Percentiles rank a stretch among this genome's conserved stretches.
phyloP scores from a whole-genome alignment of 2,329 filamentous ascomycete species.

The Beauveria sp. region DNA sequence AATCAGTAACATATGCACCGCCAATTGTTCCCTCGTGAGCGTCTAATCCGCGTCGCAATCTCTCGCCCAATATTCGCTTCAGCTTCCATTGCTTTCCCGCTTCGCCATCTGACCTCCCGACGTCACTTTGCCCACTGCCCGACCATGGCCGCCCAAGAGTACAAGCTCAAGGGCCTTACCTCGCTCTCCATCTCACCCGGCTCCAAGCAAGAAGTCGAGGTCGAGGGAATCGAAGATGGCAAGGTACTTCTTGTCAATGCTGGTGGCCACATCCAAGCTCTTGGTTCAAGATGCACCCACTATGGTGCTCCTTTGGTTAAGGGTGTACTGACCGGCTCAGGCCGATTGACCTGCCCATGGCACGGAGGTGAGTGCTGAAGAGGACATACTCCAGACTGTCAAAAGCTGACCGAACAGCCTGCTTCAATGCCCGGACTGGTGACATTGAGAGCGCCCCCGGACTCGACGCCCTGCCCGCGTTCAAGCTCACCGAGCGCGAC shows the following conservation, averaged over 20 bases:
- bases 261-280: constrained; percentile 66
- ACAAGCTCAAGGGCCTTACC: constrained; percentile 67
- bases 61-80: neutral
- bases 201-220: constrained; percentile 81
- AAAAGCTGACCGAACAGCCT: constrained; percentile 49
- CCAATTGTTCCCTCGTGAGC: neutral
- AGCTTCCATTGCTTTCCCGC: neutral
- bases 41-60: neutral
- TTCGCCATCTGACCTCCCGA: neutral
- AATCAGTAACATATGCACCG: neutral
- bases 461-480: constrained; percentile 76
- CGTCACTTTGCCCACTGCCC: neutral
- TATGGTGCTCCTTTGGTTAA: constrained; percentile 87
- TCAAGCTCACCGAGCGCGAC: constrained; percentile 72
- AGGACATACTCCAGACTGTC: neutral
- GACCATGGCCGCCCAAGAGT: constrained; percentile 47
- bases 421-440: constrained; percentile 82
- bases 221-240: constrained; percentile 78
- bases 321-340: constrained; percentile 74
- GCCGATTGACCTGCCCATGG: constrained; percentile 89
- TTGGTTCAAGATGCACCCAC: constrained; percentile 80
- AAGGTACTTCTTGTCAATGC: constrained; percentile 84
- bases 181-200: constrained; percentile 69
- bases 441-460: constrained; percentile 95
- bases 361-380: constrained; percentile 63